Percentiles rank a stretch among this genome's conserved stretches.
Evolutionary conservation across 2,329 filamentous ascomycete genomes (phyloP).

Genomic region (Pseudocercospora ulei): DNA sequence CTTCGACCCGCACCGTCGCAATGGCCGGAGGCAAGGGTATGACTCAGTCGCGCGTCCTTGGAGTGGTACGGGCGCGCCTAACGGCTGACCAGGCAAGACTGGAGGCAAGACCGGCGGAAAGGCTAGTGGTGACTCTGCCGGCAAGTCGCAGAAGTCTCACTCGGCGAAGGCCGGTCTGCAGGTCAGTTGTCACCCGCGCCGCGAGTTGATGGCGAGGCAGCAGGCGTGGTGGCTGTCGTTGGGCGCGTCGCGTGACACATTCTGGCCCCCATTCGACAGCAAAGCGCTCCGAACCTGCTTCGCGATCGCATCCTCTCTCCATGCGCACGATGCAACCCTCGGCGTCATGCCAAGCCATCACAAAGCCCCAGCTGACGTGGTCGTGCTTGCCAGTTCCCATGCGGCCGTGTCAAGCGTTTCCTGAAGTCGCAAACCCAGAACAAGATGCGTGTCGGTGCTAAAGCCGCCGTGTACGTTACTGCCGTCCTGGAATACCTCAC

Average conservation of each 20-base stretch:
- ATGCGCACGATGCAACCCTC: slow-evolving; percentile 2
- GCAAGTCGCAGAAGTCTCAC: slow-evolving; percentile 87
- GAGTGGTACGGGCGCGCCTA: slow-evolving; percentile 25
- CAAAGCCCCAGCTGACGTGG: slow-evolving; percentile 28
- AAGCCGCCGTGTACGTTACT: slow-evolving; percentile 96
- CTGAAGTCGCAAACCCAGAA: slow-evolving; percentile 98
- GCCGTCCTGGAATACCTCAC: slow-evolving; percentile 97
- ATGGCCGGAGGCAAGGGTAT: slow-evolving; percentile 92
- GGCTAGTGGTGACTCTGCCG: slow-evolving; percentile 55
- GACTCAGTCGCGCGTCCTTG: slow-evolving; percentile 36
- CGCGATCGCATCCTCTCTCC: slow-evolving; percentile 2
- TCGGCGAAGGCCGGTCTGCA: slow-evolving; percentile 90
- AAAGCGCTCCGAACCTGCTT: slow-evolving; percentile 3
- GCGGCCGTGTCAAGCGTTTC: slow-evolving; percentile 99
- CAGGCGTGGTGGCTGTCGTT: slow-evolving; percentile 12
- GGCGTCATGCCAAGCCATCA: slow-evolving; percentile 10
- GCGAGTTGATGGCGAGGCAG: slow-evolving; percentile 10
- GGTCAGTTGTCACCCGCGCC: slow-evolving; percentile 50
- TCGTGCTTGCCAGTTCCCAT: slow-evolving; percentile 65
- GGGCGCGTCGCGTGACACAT: slow-evolving; percentile 29
- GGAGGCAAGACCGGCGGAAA: slow-evolving; percentile 88
- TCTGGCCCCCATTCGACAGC: slow-evolving; percentile 15
- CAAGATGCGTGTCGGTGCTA: slow-evolving; percentile 98
- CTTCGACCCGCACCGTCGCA: slow-evolving; percentile 16
- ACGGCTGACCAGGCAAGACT: slow-evolving; percentile 42